Conservation (phyloP, 2,329 filamentous ascomycete genomes). For the Beauveria australis region DNA sequence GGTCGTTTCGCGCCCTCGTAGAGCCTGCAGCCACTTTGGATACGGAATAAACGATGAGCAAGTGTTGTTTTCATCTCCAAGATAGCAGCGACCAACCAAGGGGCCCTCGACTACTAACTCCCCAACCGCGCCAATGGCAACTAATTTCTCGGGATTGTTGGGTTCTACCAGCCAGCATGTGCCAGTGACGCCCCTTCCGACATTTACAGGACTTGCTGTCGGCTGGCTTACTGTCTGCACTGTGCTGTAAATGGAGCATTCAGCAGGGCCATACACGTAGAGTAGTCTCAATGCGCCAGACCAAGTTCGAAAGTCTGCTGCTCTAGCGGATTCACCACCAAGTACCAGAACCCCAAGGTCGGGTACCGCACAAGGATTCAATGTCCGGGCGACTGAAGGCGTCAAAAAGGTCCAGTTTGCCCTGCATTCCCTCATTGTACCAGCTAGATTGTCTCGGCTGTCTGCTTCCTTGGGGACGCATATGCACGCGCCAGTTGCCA, state of each 20-base stretch:
- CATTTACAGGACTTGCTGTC: not conserved
- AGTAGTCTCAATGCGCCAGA: not conserved
- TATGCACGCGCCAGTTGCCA: not conserved
- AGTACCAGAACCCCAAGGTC: not conserved
- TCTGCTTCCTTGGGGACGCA: not conserved
- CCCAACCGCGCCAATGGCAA: conserved; percentile 8
- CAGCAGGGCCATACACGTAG: not conserved
- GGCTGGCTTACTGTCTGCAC: not conserved
- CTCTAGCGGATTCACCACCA: not conserved
- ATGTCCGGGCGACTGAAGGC: not conserved
- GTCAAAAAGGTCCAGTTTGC: not conserved
- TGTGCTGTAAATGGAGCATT: not conserved
- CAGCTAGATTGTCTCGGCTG: not conserved
- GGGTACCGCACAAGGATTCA: not conserved
- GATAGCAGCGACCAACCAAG: not conserved
- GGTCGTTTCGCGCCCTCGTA: not conserved
- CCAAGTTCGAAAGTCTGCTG: not conserved
- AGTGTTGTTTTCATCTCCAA: not conserved
- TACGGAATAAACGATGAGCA: not conserved
- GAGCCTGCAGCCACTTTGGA: not conserved
- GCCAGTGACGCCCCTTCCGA: not conserved
- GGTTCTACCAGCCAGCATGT: conserved; percentile 11
- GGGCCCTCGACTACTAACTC: conserved; percentile 11
- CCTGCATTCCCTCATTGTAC: not conserved
- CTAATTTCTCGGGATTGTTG: not conserved